These are phyloP conservation scores for Suillus subluteus DNA, from an alignment of 768 basidiomycete species.

Conservation along the genomic window DNA sequence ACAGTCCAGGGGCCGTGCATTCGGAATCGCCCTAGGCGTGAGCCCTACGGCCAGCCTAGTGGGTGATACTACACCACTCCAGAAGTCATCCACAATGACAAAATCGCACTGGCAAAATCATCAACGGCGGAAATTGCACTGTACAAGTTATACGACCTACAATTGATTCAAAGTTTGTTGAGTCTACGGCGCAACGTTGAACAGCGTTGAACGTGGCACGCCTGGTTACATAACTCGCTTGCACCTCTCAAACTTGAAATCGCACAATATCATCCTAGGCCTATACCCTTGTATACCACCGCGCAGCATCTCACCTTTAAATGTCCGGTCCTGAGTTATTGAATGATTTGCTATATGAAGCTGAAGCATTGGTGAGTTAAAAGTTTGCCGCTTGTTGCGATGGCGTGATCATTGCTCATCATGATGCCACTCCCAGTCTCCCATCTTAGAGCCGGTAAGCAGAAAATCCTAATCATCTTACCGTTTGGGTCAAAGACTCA, in stretches of 20 bases:
- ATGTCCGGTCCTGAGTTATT: constrained; percentile 15
- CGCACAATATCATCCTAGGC: not conserved
- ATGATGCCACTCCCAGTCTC: constrained; percentile 11
- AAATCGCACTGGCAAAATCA: not conserved
- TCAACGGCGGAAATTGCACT: not conserved
- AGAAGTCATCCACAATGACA: not conserved
- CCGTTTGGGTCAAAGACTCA: not conserved
- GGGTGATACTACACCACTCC: not conserved
- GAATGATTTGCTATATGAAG: constrained; percentile 21
- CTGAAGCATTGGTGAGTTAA: constrained; percentile 23
- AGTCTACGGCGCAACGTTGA: not conserved
- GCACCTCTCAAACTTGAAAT: not conserved
- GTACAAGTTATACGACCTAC: not conserved
- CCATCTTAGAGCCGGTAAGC: constrained; percentile 24
- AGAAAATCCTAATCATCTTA: not conserved
- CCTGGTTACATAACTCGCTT: not conserved
- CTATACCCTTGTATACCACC: not conserved
- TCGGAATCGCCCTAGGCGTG: not conserved
- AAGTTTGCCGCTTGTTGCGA: constrained; percentile 16
- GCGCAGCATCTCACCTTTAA: not conserved
- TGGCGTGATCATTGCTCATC: constrained; percentile 39
- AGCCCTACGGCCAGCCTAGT: not conserved
- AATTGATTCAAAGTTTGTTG: not conserved
- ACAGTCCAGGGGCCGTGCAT: not conserved
- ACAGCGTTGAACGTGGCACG: not conserved